phyloP scores from a whole-genome alignment of 2,329 filamentous ascomycete species.

The Cladosporium sp. region DNA sequence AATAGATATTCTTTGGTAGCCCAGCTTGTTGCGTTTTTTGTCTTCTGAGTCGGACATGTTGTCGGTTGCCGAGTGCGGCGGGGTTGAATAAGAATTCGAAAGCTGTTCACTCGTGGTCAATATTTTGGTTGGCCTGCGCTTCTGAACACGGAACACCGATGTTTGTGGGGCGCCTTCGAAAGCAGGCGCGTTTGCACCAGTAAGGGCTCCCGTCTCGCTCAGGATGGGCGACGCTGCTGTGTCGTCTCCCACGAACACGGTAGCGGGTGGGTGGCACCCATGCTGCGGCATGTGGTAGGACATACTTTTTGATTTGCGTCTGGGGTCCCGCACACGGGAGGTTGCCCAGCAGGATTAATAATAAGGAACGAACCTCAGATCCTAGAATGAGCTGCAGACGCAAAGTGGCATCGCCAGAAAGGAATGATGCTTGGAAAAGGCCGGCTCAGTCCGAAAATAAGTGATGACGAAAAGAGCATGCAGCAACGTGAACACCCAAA shows the following conservation, averaged over 20 bases:
- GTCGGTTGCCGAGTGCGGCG: constrained; percentile 48
- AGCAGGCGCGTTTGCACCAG: constrained; percentile 12
- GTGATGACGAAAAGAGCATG: constrained; percentile 19
- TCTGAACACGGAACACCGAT: constrained; percentile 21
- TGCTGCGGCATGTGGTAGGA: constrained; percentile 14
- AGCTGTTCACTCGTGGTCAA: constrained; percentile 44
- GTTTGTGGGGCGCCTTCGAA: constrained; percentile 15
- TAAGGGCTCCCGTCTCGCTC: constrained; percentile 7
- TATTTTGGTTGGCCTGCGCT: constrained; percentile 41
- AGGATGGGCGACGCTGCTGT: constrained; percentile 1
- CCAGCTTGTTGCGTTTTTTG: constrained; percentile 84
- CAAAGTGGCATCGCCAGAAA: constrained; percentile 9
- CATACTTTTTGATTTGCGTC: constrained; percentile 21
- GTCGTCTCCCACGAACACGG: constrained; percentile 11
- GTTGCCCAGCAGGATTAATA: not conserved
- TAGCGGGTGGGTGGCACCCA: constrained; percentile 6
- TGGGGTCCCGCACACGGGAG: constrained; percentile 11
- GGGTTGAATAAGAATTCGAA: constrained; percentile 46
- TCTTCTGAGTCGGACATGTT: constrained; percentile 55
- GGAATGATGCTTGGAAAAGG: not conserved
- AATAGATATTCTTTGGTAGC: constrained; percentile 92
- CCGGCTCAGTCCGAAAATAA: constrained; percentile 10
- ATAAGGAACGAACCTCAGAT: not conserved
- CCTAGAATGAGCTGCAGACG: constrained; percentile 6
- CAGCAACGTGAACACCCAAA: constrained; percentile 14